Base-by-base conservation (phyloP, 1,284 basidiomycete species). In the Microstroma glucosiphilum region DNA sequence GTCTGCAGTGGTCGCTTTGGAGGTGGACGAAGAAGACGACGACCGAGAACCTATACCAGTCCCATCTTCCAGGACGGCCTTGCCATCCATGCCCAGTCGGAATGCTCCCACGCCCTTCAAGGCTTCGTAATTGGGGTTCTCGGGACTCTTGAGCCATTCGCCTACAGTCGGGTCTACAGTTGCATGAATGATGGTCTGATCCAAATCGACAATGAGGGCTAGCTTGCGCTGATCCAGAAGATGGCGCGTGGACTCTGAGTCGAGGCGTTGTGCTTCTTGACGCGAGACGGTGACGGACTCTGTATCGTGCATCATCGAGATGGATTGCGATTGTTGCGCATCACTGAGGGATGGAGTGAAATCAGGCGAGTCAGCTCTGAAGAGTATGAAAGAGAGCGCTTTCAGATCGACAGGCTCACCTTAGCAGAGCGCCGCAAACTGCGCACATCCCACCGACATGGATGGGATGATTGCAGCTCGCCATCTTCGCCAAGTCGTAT, bases 141-240 rank as follows among this genome's bases (percentile, higher is more conserved):
- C 83, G 60, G 82, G 88, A 76, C 94, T 91, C 1, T 84, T 80
- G 77, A 96, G 90, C 94, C 94, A 97, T 78, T 97, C 93, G 26
- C 92, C 92, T 0, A 97, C 92, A 0, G 94, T 97, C 0, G 96
- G 93, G 80, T 98, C 94, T 41, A 97, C 94, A 0, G 94, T 97
- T 11, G 96, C 94, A 78, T 98, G 94, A 9, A 98, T 92, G 76
- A 98, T 92, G 7, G 94, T 98, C 80, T 98, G 94, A 82, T 98
- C 94, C 48, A 98, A 86, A 82, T 98, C 94, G 71, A 98, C 94
- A 73, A 98, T 96, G 66, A 98, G 86, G 12, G 91, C 91, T 23
- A 98, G 86, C 76, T 89, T 92, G 62, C 87, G 85, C 15, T 86
- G 82, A 57, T 85, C 84, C 69, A 92, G 84, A 30, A 98, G 86